Evolutionary conservation across 495 filamentous ascomycete genomes (phyloP), one percentile per base, ranked within the genome.

Genomic region (Aspergillus taichungensis): DNA sequence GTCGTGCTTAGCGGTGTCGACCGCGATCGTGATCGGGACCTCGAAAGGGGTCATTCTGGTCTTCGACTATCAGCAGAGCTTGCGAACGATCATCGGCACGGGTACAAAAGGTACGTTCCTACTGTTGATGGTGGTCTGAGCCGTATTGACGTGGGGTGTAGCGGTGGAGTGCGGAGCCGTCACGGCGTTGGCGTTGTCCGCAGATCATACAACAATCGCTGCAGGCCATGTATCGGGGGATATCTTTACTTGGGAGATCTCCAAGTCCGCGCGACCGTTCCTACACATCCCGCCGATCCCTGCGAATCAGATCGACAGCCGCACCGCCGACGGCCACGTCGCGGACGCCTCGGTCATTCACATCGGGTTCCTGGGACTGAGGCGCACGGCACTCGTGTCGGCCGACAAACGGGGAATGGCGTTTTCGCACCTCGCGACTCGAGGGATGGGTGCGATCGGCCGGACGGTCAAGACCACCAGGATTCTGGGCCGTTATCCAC

Each of bases 211-310:
- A 6, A 95, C 88, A 11, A 74, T 97, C 53, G 92, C 88, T 30
- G 84, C 81, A 36, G 92, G 92, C 3, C 92, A 99, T 75, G 81
- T 80, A 9, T 85, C 81, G 50, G 92, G 92, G 10, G 80, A 82
- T 59, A 96, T 99, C 12, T 99, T 95, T 54, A 97, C 91, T 2
- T 99, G 92, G 92, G 92, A 99, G 56, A 80, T 92, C 24, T 76
- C 81, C 13, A 76, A 82, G 37, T 78, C 85, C 18, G 81, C 87
- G 3, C 77, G 82, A 34, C 92, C 90, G 3, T 99, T 99, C 54
- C 76, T 99, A 30, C 83, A 85, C 37, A 88, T 99, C 12, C 79
- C 83, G 7, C 87, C 88, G 29, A 67, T 94, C 8, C 78, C 85
- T 35, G 60, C 73, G 30, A 68, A 74, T 13, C 80, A 83, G 46